Evolutionary conservation across 2,329 filamentous ascomycete species (phyloP).

Genomic region (Cercospora janseana): DNA sequence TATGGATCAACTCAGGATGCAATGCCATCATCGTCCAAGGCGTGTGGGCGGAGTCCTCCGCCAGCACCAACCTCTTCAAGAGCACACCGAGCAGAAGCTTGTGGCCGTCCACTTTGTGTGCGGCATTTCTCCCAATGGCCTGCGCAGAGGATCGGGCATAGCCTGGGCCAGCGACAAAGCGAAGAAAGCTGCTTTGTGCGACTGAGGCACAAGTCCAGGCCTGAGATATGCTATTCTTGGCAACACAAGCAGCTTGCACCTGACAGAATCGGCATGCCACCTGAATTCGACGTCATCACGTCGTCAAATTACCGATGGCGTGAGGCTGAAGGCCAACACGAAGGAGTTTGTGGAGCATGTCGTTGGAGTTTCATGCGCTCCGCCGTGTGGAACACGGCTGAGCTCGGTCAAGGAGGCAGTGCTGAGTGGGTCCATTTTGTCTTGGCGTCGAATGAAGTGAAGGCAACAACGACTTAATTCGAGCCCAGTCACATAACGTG

Average conservation of each 20-base stretch:
- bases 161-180: too few relatives aligned
- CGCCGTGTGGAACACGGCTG: background rate
- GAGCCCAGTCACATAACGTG: too few relatives aligned
- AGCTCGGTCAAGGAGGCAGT: background rate
- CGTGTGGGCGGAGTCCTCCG: too few relatives aligned
- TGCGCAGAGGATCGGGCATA: too few relatives aligned
- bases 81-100: too few relatives aligned
- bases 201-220: too few relatives aligned
- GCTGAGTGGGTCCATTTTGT: background rate
- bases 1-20: too few relatives aligned
- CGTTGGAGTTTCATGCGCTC: background rate
- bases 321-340: background rate
- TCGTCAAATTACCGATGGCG: background rate
- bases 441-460: background rate
- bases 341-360: background rate
- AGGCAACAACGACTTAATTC: background rate
- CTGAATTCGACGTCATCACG: background rate
- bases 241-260: background rate
- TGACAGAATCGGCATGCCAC: background rate
- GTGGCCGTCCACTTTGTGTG: too few relatives aligned
- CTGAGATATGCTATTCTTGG: background rate
- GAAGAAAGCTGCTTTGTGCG: too few relatives aligned
- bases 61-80: too few relatives aligned
- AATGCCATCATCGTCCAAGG: too few relatives aligned
- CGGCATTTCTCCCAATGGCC: too few relatives aligned